A percentile compares a stretch with the other conserved stretches of the same genome.
These are phyloP conservation scores for Cryptosporidium sp. DNA, from an alignment of 169 alveolate genomes.

Conservation along the genomic window DNA sequence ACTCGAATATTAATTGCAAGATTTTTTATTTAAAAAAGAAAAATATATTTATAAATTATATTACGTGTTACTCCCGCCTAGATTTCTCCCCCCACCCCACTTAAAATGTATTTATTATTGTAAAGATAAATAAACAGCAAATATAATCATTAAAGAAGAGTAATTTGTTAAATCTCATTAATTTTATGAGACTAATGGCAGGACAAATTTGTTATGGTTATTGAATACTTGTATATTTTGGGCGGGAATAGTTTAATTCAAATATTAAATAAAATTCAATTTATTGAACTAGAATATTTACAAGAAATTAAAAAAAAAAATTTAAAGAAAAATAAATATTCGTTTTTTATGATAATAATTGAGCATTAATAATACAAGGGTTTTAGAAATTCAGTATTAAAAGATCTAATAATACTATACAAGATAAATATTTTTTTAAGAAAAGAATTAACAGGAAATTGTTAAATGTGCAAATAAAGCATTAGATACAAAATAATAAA, in stretches of 20 bases:
- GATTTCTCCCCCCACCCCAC: background rate
- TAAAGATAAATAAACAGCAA: background rate
- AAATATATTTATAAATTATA: background rate
- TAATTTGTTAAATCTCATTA: background rate
- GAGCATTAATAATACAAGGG: no score
- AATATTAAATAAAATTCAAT: no score
- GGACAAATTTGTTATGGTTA: background rate
- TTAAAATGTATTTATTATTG: background rate
- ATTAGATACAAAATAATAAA: no score
- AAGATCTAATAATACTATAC: no score
- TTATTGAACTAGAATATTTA: no score
- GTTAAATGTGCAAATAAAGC: background rate
- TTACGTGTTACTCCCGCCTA: constrained; percentile 4
- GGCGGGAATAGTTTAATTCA: background rate
- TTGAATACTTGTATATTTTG: background rate
- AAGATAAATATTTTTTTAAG: no score
- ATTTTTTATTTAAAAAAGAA: no score
- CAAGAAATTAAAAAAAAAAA: no score
- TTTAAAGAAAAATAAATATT: no score
- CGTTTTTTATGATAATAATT: no score
- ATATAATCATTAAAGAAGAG: background rate
- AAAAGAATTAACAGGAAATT: background rate
- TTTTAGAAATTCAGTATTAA: no score
- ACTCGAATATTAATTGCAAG: no score
- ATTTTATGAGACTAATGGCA: background rate